Conservation (phyloP, 192 early-diverging fungal genomes). For the Podila horticola region DNA sequence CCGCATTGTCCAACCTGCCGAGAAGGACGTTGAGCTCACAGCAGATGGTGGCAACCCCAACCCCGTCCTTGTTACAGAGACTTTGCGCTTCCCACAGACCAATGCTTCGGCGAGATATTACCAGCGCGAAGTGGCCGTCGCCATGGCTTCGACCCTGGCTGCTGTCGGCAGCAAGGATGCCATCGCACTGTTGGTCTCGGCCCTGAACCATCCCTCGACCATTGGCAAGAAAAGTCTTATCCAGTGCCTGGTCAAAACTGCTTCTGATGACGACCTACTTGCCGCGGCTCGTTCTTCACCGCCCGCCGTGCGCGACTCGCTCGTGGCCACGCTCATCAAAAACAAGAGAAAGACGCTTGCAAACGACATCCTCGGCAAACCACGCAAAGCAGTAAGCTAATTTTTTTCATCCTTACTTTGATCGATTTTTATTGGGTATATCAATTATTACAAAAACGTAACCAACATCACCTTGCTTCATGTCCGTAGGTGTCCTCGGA, state of each 20-base stretch:
- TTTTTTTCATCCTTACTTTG: background rate
- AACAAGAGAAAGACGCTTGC: conserved; percentile 25
- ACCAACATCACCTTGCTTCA: background rate
- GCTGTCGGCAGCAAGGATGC: conserved; percentile 3
- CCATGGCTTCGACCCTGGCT: conserved; percentile 24
- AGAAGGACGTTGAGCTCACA: conserved; percentile 18
- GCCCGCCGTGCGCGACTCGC: conserved; percentile 25
- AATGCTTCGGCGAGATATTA: conserved; percentile 34
- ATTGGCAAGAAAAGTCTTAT: conserved; percentile 28
- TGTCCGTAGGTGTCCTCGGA: background rate
- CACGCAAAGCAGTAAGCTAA: conserved; percentile 7
- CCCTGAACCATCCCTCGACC: conserved; percentile 28
- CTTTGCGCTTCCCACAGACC: conserved; percentile 24
- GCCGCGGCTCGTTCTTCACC: conserved; percentile 10
- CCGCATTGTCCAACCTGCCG: conserved; percentile 7
- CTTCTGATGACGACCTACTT: conserved; percentile 26
- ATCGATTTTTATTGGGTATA: background rate
- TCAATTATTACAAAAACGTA: background rate
- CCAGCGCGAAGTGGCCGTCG: conserved; percentile 15
- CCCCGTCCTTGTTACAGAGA: conserved; percentile 17
- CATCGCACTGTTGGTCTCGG: conserved; percentile 10
- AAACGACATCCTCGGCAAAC: conserved; percentile 28
- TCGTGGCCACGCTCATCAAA: conserved; percentile 12
- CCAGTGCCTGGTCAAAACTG: conserved; percentile 17
- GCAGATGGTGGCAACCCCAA: conserved; percentile 37